A percentile compares a stretch with the other conserved stretches of the same genome.
phyloP scores from a whole-genome alignment of 306 rosid species.

The Cajanus cajan region DNA sequence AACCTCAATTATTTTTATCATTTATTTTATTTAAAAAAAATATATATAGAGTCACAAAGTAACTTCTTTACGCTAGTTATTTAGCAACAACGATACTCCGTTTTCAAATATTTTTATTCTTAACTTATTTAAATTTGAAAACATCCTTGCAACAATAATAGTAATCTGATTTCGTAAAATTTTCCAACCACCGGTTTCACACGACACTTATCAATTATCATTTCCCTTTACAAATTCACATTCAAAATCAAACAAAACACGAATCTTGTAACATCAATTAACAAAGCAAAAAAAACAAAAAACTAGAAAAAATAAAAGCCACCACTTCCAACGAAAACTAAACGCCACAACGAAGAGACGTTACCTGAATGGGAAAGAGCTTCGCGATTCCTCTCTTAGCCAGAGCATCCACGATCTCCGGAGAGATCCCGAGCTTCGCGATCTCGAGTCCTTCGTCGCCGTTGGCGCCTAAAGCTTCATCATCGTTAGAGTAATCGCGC shows the following conservation, averaged over 20 bases:
- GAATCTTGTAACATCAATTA: no score
- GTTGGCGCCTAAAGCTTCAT: constrained; percentile 33
- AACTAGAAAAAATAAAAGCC: background rate
- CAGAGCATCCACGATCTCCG: constrained; percentile 75
- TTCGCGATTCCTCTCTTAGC: constrained; percentile 73
- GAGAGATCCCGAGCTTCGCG: constrained; percentile 66
- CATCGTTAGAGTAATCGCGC: constrained; percentile 29
- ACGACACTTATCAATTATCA: background rate
- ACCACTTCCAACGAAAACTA: constrained; percentile 23
- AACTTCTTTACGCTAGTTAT: no score
- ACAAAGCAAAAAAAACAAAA: background rate
- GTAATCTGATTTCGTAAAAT: background rate
- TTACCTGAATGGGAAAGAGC: constrained; percentile 94
- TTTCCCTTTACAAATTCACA: background rate
- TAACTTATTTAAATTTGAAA: background rate
- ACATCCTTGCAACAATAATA: background rate
- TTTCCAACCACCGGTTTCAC: background rate
- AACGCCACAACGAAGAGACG: background rate
- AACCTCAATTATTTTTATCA: no score
- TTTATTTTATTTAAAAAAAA: no score
- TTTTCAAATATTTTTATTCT: background rate
- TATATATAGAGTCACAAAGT: no score
- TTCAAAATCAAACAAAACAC: fast-evolving
- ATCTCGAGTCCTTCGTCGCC: constrained; percentile 75
- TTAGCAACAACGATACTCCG: background rate